phyloP scores from a whole-genome alignment of 352 stramenopile species.

The Phytophthora tubulina region DNA sequence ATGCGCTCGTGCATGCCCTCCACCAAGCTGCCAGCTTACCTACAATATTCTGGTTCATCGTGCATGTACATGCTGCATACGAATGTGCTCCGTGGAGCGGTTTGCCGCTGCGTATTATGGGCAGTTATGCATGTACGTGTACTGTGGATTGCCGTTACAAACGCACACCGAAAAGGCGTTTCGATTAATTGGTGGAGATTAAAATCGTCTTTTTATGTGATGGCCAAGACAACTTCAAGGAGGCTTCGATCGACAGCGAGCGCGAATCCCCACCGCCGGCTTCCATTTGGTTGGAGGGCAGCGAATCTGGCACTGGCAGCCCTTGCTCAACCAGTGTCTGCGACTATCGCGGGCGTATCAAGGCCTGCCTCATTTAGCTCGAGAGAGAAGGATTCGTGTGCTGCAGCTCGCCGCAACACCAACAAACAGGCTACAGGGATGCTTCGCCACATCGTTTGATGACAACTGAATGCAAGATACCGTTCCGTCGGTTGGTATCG shows the following conservation, averaged over 20 bases:
- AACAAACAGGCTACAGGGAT: background rate
- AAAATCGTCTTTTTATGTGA: background rate
- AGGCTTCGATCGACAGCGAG: background rate
- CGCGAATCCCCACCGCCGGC: background rate
- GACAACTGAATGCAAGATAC: background rate
- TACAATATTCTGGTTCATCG: no score
- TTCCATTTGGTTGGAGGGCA: background rate
- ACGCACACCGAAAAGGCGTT: background rate
- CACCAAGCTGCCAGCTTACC: no score
- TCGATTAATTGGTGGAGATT: constrained; percentile 1
- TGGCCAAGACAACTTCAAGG: background rate
- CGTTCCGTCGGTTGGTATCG: background rate
- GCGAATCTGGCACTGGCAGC: background rate
- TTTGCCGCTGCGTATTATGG: background rate
- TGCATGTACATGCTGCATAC: no score
- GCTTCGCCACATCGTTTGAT: constrained; percentile 1
- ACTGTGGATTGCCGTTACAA: background rate
- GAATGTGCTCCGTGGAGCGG: background rate
- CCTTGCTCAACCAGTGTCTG: background rate
- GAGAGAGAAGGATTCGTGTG: background rate
- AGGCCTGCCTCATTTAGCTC: background rate
- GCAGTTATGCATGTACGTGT: background rate
- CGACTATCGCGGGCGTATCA: background rate
- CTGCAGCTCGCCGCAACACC: background rate
- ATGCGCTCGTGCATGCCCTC: no score